Base-by-base conservation (phyloP, 2,329 filamentous ascomycete genomes). In the Pleurostoma richardsiae region DNA sequence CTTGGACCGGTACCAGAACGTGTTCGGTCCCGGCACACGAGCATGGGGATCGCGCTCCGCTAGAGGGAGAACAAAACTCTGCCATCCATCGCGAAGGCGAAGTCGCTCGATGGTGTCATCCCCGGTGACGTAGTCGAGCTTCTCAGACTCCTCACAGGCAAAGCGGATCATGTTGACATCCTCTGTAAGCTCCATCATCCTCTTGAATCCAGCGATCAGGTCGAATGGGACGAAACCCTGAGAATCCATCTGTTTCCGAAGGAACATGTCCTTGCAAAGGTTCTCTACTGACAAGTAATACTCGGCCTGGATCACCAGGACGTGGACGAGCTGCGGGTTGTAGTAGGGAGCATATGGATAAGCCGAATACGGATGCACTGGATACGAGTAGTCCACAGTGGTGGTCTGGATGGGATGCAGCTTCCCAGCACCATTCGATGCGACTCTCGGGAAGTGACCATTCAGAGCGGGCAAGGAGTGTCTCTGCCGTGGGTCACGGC, bases 271-370 rank as follows among this genome's bases (percentile, higher is more conserved):
- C 68, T 96, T 96, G 76, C 89, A 88, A 43, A 97, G 77, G 63
- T 99, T 99, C 60, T 96, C 88, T 29, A 96, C 80, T 0, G 92
- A 97, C 69, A 99, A 96, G 68, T 99, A 99, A 72, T 96, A 99
- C 59, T 96, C 90, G 36, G 90, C 79, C 60, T 78, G 71, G 53
- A 62, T 63, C 46, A 68, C 73, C 42, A 81, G 62, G 41, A 73
- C 62, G 4, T 65, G 56, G 36, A 74, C 46, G 38, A 59, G 43
- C 11, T 67, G 44, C 6, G 47, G 30, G 29, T 56, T 49, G 30
- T 56, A 55, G 19, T 55, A 39, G 4, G 52, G 49, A 19, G 49
- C 45, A 28, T 49, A 57, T 31, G 52, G 49, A 59, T 85, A 83
- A 56, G 78, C 52, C 72, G 76, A 59, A 81, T 79, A 77, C 79